Evolutionary conservation across 2,329 filamentous ascomycete species (phyloP), one percentile per base, ranked within the genome.

Genomic region (Aspergillus ibericus): DNA sequence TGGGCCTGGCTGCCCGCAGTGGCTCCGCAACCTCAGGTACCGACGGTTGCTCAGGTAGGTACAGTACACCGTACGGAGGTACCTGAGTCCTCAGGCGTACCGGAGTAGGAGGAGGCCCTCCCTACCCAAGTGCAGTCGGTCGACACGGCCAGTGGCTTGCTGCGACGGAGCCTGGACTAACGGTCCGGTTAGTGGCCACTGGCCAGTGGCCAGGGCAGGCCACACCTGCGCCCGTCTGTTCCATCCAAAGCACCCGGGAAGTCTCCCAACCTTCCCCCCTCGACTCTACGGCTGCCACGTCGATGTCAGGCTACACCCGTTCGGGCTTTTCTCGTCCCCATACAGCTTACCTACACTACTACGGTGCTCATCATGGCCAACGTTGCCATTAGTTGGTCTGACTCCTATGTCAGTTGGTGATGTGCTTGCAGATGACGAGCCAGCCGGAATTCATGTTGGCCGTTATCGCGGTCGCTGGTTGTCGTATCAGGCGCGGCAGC

Each of bases 271-370:
- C 49, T n/a, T 59, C 44, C 59, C 55, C 61, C 60, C 50, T 64
- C 64, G 61, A 66, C 63, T 66, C 60, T 49, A 53, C 50, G 59
- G 44, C 59, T 63, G 64, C 64, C 64, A 66, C 64, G 64, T 66
- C 63, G 61, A 59, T 59, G 8, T 55, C 54, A 55, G 59, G 53
- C 63, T 62, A 65, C 63, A 60, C 63, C 62, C 56, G 50, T 61
- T 62, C 50, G 51, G 63, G 63, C 34, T 50, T 40, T 40, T 40
- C 25, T 36, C 44, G 18, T 35, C 56, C 42, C 42, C 52, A 55
- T 50, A 53, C 36, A 6, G 22, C 3, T 15, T 44, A 13, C 35
- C 51, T 42, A 47, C 16, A 53, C 40, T 44, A 36, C 36, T 22
- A 40, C 9, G n/a, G 35, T 52, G 18, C 16, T 27, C n/a, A 22